These are phyloP conservation scores for Podaxis sp. DNA, from an alignment of 768 basidiomycete genomes.

Conservation along the genomic window DNA sequence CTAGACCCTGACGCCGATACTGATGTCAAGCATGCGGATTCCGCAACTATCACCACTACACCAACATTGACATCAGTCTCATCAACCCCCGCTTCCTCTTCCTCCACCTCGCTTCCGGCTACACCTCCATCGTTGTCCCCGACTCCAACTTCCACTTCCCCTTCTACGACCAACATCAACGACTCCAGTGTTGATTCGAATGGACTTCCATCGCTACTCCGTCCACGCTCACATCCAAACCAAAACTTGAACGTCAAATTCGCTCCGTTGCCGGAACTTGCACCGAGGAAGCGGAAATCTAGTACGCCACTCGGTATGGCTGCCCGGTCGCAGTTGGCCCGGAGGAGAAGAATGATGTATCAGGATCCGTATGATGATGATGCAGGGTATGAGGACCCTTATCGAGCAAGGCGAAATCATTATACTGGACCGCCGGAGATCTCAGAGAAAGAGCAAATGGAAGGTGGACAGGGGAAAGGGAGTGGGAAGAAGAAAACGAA, in stretches of 20 bases:
- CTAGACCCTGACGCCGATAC: background rate
- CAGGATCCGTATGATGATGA: constrained; percentile 4
- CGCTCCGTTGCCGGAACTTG: constrained; percentile 57
- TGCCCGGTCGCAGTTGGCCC: constrained; percentile 43
- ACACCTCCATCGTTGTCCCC: constrained; percentile 35
- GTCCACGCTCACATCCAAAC: background rate
- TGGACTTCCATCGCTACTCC: constrained; percentile 19
- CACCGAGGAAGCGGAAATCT: constrained; percentile 48
- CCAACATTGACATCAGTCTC: constrained; percentile 22
- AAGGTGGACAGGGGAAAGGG: background rate
- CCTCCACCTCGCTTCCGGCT: constrained; percentile 39
- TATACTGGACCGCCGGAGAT: background rate
- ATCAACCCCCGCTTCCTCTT: constrained; percentile 40
- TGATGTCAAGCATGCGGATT: background rate
- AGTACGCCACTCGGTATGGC: constrained; percentile 55
- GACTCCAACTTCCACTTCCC: constrained; percentile 2
- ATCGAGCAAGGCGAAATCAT: background rate
- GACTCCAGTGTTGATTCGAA: background rate
- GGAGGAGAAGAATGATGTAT: constrained; percentile 28
- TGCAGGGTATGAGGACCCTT: background rate
- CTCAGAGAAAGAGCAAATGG: background rate
- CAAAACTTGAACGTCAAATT: constrained; percentile 47
- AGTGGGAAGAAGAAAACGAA: constrained; percentile 13
- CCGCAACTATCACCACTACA: background rate
- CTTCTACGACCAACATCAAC: constrained; percentile 4